These are phyloP conservation scores for Saccharum spontaneum DNA, from an alignment of 176 grass and related monocot genomes.

Conservation along the genomic window DNA sequence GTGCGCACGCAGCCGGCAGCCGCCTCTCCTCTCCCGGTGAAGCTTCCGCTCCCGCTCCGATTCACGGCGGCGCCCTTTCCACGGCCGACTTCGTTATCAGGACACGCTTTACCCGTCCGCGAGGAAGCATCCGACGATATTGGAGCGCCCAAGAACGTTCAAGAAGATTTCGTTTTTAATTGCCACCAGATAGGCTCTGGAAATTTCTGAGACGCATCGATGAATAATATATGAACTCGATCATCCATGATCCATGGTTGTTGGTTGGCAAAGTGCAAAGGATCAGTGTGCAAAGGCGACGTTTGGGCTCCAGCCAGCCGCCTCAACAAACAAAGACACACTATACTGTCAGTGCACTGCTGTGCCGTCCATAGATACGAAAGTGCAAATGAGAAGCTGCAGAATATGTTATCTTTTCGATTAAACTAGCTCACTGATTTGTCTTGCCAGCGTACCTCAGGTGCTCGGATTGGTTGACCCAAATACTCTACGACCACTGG, in stretches of 20 bases:
- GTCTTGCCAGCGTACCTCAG: not conserved
- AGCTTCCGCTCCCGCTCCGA: slow-evolving; percentile 14
- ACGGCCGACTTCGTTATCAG: slow-evolving; percentile 9
- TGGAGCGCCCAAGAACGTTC: slow-evolving; percentile 18
- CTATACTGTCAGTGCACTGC: slow-evolving; percentile 9
- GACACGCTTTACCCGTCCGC: not conserved
- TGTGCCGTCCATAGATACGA: not conserved
- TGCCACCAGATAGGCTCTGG: not conserved
- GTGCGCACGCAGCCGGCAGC: not conserved
- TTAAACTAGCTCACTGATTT: slow-evolving; percentile 22
- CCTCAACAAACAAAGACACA: not conserved
- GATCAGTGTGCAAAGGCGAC: not conserved
- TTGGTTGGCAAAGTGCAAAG: slow-evolving; percentile 18
- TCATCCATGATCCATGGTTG: not conserved
- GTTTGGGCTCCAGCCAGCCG: slow-evolving; percentile 30
- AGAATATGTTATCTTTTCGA: slow-evolving; percentile 20
- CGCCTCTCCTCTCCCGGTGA: not conserved
- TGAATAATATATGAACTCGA: not conserved
- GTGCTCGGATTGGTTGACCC: slow-evolving; percentile 40
- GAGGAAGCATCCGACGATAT: slow-evolving; percentile 36
- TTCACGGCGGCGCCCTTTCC: not conserved
- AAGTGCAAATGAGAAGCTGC: not conserved
- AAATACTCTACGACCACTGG: not conserved
- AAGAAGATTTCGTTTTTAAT: slow-evolving; percentile 27
- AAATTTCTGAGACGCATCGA: not conserved